Conservation (phyloP, 257 asterid species). For the Perilla frutescens region DNA sequence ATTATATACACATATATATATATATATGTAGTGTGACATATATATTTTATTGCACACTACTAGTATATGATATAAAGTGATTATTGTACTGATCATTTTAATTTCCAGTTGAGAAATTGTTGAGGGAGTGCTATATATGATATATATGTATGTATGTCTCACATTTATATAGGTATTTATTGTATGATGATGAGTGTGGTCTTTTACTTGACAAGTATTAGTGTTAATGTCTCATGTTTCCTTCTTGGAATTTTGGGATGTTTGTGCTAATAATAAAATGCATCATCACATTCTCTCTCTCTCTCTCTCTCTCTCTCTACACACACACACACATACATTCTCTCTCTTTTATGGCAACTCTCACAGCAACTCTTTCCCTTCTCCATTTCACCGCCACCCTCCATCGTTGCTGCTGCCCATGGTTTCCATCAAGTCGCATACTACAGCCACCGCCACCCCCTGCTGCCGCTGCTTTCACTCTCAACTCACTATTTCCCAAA, state of each 20-base stretch:
- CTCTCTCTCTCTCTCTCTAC: no score
- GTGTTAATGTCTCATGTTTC: constrained; percentile 23
- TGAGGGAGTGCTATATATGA: neutral
- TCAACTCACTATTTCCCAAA: no score
- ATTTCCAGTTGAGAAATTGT: neutral
- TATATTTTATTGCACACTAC: neutral
- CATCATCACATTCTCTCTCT: neutral
- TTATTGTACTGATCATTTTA: neutral
- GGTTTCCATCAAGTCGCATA: no score
- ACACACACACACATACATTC: no score
- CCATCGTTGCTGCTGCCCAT: no score
- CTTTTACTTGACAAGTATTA: neutral
- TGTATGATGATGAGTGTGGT: constrained; percentile 9
- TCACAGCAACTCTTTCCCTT: no score
- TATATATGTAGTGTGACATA: no score
- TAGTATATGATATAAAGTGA: neutral
- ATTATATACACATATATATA: neutral
- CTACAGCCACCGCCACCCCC: no score
- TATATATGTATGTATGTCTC: no score
- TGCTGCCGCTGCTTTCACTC: no score
- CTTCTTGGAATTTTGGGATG: constrained; percentile 33
- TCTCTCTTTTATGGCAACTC: no score
- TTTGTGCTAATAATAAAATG: neutral
- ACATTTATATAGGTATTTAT: neutral
- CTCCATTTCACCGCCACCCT: no score